phyloP scores from a whole-genome alignment of 2,329 filamentous ascomycete genomes.

The Microcyclospora pomicola region DNA sequence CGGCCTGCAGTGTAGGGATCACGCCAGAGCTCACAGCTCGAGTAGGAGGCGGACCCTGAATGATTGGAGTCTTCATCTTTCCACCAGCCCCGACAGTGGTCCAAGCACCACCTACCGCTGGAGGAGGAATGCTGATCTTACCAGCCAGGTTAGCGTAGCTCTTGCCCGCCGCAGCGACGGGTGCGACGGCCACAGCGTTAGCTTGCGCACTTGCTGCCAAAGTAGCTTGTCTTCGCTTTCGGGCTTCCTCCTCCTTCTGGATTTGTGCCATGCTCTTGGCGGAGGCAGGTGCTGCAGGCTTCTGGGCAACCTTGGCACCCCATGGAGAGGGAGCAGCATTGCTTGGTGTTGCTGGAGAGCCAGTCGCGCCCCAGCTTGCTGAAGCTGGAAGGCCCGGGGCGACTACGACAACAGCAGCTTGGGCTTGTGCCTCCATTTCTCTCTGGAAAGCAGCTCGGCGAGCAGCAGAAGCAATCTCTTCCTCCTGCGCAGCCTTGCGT shows the following conservation, averaged over 20 bases:
- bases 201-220: conserved; percentile 35
- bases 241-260: conserved; percentile 84
- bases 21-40: conserved; percentile 35
- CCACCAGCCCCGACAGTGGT: conserved; percentile 89
- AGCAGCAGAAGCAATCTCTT: conserved; percentile 64
- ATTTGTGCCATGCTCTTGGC: conserved; percentile 95
- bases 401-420: conserved; percentile 21
- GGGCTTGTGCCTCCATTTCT: conserved; percentile 54
- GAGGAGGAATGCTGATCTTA: conserved; percentile 38
- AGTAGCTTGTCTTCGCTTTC: conserved; percentile 61
- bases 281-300: conserved; percentile 31
- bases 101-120: conserved; percentile 53
- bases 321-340: conserved; percentile 41
- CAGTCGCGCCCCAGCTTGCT: conserved; percentile 77
- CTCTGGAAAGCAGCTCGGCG: conserved; percentile 69
- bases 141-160: conserved; percentile 89
- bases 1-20: conserved; percentile 19
- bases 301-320: conserved; percentile 48
- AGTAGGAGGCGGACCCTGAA: conserved; percentile 34
- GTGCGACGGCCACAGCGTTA: conserved; percentile 26
- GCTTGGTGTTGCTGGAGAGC: conserved; percentile 53
- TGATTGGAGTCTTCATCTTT: conserved; percentile 66
- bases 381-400: conserved; percentile 67
- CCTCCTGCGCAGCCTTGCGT: conserved; percentile 76
- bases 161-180: conserved; percentile 46